Evolutionary conservation across 1,284 basidiomycete genomes (phyloP).

Genomic region (Bjerkandera adusta): DNA sequence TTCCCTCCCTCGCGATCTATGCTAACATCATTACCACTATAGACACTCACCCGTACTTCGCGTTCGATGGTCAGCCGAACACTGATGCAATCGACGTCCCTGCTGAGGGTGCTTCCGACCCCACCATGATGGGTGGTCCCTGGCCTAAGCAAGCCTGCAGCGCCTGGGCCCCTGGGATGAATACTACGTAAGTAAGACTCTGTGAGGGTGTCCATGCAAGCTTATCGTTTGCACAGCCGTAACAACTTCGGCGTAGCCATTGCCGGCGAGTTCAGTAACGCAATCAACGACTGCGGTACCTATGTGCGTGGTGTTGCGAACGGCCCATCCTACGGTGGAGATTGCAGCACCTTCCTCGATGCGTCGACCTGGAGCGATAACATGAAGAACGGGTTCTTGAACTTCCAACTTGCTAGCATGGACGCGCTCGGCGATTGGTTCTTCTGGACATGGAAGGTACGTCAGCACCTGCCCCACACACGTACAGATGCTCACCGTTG

Average conservation of each 20-base stretch:
- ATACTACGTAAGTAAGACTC: conserved; percentile 38
- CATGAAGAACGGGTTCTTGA: conserved; percentile 54
- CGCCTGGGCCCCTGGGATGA: conserved; percentile 51
- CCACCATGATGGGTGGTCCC: conserved; percentile 28
- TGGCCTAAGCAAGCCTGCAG: conserved; percentile 40
- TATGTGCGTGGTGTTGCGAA: conserved; percentile 44
- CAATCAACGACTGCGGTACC: conserved; percentile 47
- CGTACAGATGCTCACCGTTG: neutral
- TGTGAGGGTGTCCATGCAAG: conserved; percentile 32
- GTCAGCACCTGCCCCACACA: conserved; percentile 7
- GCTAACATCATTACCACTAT: conserved; percentile 35
- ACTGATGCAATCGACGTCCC: conserved; percentile 31
- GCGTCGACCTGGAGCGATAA: conserved; percentile 53
- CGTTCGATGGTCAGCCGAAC: conserved; percentile 37
- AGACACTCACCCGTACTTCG: conserved; percentile 45
- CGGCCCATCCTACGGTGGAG: conserved; percentile 43
- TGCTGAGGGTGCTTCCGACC: conserved; percentile 28
- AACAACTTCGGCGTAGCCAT: conserved; percentile 45
- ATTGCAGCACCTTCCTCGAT: conserved; percentile 60
- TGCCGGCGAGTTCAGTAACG: conserved; percentile 49
- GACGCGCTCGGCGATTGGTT: conserved; percentile 59
- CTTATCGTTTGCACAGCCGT: conserved; percentile 35
- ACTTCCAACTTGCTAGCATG: conserved; percentile 60
- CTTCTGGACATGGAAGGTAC: conserved; percentile 74
- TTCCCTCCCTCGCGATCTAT: conserved; percentile 14